These are phyloP conservation scores for Quercus suber DNA, from an alignment of 306 rosid species.

Conservation along the genomic window DNA sequence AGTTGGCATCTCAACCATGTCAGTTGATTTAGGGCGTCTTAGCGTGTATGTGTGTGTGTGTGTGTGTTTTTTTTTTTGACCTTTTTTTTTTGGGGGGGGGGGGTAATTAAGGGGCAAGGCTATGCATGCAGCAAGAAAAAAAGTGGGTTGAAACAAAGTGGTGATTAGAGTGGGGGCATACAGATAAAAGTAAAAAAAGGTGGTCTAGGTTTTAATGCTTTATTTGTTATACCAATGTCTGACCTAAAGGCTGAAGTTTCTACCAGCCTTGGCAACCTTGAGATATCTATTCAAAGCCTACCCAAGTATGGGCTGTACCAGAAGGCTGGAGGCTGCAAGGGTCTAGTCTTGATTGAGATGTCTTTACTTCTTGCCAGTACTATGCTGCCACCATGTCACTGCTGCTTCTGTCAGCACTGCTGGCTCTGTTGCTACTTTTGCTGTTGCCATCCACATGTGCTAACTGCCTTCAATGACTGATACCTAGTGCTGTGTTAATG, in stretches of 20 bases:
- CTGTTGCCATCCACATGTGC: not conserved
- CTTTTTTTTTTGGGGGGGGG: no score
- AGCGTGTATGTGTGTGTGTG: not conserved
- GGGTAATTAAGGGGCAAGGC: no score
- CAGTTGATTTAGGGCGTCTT: not conserved
- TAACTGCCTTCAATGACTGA: no score
- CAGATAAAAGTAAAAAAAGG: no score
- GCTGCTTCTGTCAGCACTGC: not conserved
- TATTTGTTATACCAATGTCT: no score
- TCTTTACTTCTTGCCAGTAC: no score
- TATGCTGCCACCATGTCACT: not conserved
- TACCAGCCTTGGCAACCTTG: not conserved
- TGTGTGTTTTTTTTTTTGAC: no score
- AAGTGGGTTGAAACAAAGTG: no score
- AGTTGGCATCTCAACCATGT: not conserved
- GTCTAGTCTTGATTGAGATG: not conserved
- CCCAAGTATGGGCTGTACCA: not conserved
- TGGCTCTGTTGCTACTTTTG: not conserved
- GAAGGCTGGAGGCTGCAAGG: not conserved
- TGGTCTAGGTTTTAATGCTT: no score
- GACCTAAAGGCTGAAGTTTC: not conserved
- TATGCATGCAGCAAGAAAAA: no score
- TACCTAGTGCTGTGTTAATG: no score
- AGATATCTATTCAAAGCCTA: not conserved
- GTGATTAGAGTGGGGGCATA: no score